phyloP scores from a whole-genome alignment of 2,329 filamentous ascomycete genomes.

The Colletotrichum magnum region DNA sequence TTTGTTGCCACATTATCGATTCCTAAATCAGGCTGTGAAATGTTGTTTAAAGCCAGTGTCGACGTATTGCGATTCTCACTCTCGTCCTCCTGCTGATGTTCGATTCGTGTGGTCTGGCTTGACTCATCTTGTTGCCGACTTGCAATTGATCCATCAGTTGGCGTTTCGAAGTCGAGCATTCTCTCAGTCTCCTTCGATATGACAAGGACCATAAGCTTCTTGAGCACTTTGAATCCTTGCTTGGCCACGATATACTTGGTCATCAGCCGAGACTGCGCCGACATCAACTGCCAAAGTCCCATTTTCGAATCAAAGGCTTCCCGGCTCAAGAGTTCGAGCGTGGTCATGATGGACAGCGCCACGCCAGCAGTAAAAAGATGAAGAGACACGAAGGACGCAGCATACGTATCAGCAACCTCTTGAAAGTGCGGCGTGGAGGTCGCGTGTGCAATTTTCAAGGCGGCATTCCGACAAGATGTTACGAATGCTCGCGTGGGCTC shows the following conservation, averaged over 20 bases:
- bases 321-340: conserved; percentile 41
- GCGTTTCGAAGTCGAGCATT: conserved; percentile 39
- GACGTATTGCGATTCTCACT: background rate
- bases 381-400: conserved; percentile 44
- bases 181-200: conserved; percentile 43
- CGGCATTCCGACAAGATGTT: conserved; percentile 43
- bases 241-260: conserved; percentile 41
- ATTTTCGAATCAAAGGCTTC: conserved; percentile 43
- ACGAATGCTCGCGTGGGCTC: conserved; percentile 27
- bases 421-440: conserved; percentile 33
- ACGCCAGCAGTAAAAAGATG: conserved; percentile 47
- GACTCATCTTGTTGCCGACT: too few relatives aligned
- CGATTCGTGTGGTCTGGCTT: too few relatives aligned
- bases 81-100: background rate
- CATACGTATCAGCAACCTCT: conserved; percentile 44
- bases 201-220: conserved; percentile 43
- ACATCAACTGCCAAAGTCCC: conserved; percentile 44
- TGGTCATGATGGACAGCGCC: conserved; percentile 44
- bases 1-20: too few relatives aligned
- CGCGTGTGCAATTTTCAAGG: conserved; percentile 43
- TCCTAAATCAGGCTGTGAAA: background rate
- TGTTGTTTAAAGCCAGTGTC: background rate
- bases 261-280: conserved; percentile 43
- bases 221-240: conserved; percentile 44
- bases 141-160: too few relatives aligned